Percentiles rank a stretch among this genome's conserved stretches.
Conservation (phyloP, 345 rosid genomes). For the Carallia pectinifolia region DNA sequence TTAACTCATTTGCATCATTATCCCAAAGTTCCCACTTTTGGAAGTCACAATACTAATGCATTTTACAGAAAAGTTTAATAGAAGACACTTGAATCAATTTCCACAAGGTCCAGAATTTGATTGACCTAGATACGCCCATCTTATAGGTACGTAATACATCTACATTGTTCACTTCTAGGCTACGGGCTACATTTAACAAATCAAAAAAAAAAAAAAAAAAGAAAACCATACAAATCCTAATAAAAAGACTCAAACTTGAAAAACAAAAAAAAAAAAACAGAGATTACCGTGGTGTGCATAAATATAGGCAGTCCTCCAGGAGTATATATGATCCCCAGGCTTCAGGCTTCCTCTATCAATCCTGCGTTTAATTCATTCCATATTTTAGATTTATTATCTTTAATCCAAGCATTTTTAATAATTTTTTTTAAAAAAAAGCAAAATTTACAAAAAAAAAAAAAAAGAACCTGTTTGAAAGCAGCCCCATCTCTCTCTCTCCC, state of each 20-base stretch:
- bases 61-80: neutral
- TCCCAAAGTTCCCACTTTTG: neutral
- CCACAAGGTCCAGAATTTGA: neutral
- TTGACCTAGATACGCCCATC: neutral
- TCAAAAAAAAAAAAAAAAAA: neutral
- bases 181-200: too few species aligned
- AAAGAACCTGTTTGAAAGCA: slow-evolving; percentile 79
- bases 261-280: neutral
- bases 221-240: neutral
- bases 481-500: slow-evolving; percentile 55
- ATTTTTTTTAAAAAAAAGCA: neutral
- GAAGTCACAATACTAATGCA: neutral
- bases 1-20: too few species aligned
- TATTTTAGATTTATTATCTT: too few species aligned
- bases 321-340: slow-evolving; percentile 88
- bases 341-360: slow-evolving; percentile 50
- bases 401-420: neutral
- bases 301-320: slow-evolving; percentile 88
- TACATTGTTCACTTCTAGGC: too few species aligned
- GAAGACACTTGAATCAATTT: neutral
- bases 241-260: neutral
- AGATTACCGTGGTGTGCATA: slow-evolving; percentile 87
- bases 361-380: slow-evolving; percentile 28
- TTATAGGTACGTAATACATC: too few species aligned
- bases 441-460: neutral